Evolutionary conservation across 495 filamentous ascomycete genomes (phyloP).

Genomic region (Sordaria brevicollis): DNA sequence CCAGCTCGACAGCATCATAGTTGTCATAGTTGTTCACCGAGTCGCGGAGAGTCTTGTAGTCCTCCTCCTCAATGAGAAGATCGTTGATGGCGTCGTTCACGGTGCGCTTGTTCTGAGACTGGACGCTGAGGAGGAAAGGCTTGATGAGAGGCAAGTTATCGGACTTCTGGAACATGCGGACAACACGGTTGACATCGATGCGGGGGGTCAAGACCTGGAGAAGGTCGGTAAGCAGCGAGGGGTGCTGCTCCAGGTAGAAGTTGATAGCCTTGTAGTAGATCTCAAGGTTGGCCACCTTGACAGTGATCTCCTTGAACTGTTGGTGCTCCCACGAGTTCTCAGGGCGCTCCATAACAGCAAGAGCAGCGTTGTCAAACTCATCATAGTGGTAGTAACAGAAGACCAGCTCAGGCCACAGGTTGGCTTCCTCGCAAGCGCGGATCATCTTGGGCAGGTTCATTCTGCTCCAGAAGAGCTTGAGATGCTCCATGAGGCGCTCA

Average conservation of each 20-base stretch:
- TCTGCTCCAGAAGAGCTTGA: constrained; percentile 97
- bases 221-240: constrained; percentile 87
- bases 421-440: constrained; percentile 85
- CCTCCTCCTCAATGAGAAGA: constrained; percentile 95
- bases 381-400: constrained; percentile 99
- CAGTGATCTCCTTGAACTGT: constrained; percentile 97
- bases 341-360: constrained; percentile 98
- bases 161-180: constrained; percentile 95
- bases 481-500: constrained; percentile 94
- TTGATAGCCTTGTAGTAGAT: constrained; percentile 97
- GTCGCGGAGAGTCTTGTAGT: constrained; percentile 96
- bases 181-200: constrained; percentile 97
- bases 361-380: constrained; percentile 95
- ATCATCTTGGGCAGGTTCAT: constrained; percentile 99
- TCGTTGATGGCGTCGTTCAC: constrained; percentile 99
- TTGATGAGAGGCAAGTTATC: constrained; percentile 99
- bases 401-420: constrained; percentile 94
- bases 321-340: constrained; percentile 99
- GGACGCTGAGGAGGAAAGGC: constrained; percentile 95
- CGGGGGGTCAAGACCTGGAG: constrained; percentile 83
- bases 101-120: constrained; percentile 92
- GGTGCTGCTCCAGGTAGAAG: constrained; percentile 97
- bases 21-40: constrained; percentile 99
- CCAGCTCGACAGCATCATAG: constrained; percentile 94
- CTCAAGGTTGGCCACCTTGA: constrained; percentile 97